Base-by-base conservation (phyloP, 192 early-diverging fungal species). In the Entophlyctis luteolus region DNA sequence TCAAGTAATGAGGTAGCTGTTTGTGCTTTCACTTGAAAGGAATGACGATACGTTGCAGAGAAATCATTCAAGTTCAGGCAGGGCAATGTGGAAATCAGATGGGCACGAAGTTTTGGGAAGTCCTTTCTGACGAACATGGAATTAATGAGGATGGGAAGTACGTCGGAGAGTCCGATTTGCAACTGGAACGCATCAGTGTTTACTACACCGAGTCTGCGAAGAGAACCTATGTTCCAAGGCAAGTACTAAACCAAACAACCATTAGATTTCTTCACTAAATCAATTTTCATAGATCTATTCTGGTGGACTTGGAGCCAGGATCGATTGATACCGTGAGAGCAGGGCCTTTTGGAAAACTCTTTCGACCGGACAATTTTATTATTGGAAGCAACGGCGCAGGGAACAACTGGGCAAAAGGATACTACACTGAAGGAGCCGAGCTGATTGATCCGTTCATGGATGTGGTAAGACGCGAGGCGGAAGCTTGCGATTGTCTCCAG, bases 331-430 rank as follows among this genome's bases (percentile, higher is more conserved):
- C 88, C 14, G 87, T 96, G 67, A 89, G 91, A 59, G 77, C 84
- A 55, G 87, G 90, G 54, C 81, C 84, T 39, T 90, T 86, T 67
- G 91, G 89, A 39, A 79, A 90, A 68, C 88, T 98, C 57, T 98
- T 94, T 84, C 89, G 93, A 68, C 94, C 94, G 27, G 95, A 99
- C 75, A 99, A 98, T 87, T 95, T 93, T 72, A 86, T 99, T 53
- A 88, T 89, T 78, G 96, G 90, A 18, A 91, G 95, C 78, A 90
- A 83, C 66, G 96, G 96, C 68, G 96, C 96, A 62, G 96, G 96
- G 66, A 99, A 99, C 88, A 93, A 94, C 79, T 98, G 96, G 96
- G 96, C 96, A 65, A 96, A 95, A 79, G 96, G 96, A 58, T 91
- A 94, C 79, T 98, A 98, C 85, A 98, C 96, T 33, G 96, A 98